A percentile compares a stretch with the other conserved stretches of the same genome.
Evolutionary conservation across 306 rosid genomes (phyloP).

Genomic region (Canavalia gladiata): DNA sequence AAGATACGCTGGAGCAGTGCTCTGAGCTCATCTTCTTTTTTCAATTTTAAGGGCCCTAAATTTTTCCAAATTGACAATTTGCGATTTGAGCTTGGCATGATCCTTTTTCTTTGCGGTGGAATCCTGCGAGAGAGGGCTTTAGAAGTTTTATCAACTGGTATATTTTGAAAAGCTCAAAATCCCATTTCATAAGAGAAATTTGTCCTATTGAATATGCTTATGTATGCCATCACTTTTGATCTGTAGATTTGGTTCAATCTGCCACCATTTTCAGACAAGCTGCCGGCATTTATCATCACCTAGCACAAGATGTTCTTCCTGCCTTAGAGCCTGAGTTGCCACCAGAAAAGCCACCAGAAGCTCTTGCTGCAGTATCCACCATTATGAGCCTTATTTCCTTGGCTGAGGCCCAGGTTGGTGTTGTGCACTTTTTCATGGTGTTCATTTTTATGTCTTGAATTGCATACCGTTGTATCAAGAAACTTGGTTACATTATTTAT

Average conservation of each 20-base stretch:
- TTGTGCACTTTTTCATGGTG: constrained; percentile 17
- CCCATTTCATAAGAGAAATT: background rate
- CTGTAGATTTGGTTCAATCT: constrained; percentile 73
- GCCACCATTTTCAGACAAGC: constrained; percentile 76
- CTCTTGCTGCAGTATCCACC: constrained; percentile 59
- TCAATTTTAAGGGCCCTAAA: constrained; percentile 61
- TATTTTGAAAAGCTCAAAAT: constrained; percentile 30
- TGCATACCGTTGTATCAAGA: constrained; percentile 13
- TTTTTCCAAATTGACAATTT: constrained; percentile 67
- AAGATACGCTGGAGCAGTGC: constrained; percentile 77
- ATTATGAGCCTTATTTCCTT: constrained; percentile 76
- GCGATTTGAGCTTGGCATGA: constrained; percentile 75
- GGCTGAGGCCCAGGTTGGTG: constrained; percentile 87
- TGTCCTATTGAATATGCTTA: constrained; percentile 5
- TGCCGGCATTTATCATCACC: constrained; percentile 78
- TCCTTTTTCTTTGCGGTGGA: constrained; percentile 74
- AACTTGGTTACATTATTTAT: constrained; percentile 8
- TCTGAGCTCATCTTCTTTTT: constrained; percentile 65
- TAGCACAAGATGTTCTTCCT: constrained; percentile 71
- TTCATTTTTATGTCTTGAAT: constrained; percentile 15
- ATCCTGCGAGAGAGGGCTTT: constrained; percentile 73
- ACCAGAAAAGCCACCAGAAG: constrained; percentile 73
- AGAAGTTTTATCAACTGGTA: constrained; percentile 74
- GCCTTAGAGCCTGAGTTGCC: constrained; percentile 49
- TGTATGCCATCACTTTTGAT: constrained; percentile 45